Evolutionary conservation across 139 green algal species (phyloP).

Genomic region (Auxenochlorella pyrenoidosa): DNA sequence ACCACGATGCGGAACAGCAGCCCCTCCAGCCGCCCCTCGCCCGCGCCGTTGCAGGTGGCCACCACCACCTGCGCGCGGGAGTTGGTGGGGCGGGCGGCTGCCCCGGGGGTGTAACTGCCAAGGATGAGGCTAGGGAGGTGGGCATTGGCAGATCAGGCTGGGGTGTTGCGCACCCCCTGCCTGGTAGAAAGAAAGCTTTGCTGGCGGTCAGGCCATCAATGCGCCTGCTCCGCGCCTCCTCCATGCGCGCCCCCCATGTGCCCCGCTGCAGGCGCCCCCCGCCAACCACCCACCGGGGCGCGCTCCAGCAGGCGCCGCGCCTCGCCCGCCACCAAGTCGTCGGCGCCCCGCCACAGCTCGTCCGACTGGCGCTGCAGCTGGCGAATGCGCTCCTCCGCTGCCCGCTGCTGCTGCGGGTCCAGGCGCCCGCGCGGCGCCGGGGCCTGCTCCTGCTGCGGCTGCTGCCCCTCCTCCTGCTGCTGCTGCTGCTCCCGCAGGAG

Average conservation of each 20-base stretch:
- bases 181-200: too few relatives aligned
- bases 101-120: neutral
- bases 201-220: too few relatives aligned
- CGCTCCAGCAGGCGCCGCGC: conserved; percentile 48
- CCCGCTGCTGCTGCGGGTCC: conserved; percentile 22
- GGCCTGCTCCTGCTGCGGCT: conserved; percentile 18
- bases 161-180: too few relatives aligned
- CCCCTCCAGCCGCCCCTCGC: conserved; percentile 51
- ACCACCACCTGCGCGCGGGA: conserved; percentile 69
- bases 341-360: conserved; percentile 34
- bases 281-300: conserved; percentile 64
- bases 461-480: neutral
- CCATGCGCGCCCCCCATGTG: too few relatives aligned
- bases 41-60: conserved; percentile 69
- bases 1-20: conserved; percentile 83
- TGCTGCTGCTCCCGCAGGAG: neutral
- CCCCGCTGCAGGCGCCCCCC: too few relatives aligned
- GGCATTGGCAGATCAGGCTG: too few relatives aligned
- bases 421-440: too few relatives aligned
- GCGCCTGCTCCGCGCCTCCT: too few relatives aligned
- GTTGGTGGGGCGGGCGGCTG: neutral
- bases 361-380: conserved; percentile 10
- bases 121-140: too few relatives aligned
- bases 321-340: conserved; percentile 42
- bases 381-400: conserved; percentile 25